phyloP scores from a whole-genome alignment of 192 early-diverging fungal species.

The Chytriomyces sp. region DNA sequence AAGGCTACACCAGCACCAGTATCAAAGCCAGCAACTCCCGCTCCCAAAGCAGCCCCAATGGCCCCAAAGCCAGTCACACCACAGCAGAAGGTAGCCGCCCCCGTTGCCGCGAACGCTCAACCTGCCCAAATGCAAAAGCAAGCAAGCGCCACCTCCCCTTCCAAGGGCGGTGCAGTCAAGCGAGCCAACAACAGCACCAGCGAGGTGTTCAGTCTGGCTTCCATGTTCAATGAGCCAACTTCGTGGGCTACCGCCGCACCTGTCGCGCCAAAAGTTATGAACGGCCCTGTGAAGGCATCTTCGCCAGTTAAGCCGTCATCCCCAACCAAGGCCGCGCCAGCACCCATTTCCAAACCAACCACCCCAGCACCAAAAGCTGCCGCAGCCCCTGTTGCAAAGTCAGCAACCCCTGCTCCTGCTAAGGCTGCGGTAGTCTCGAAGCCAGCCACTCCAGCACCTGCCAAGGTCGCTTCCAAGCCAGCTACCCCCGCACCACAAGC shows the following conservation, averaged over 20 bases:
- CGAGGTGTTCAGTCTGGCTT: conserved; percentile 26
- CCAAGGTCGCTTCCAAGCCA: neutral
- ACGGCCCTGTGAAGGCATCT: neutral
- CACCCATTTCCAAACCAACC: neutral
- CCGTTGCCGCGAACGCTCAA: neutral
- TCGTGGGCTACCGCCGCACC: conserved; percentile 15
- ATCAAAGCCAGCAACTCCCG: neutral
- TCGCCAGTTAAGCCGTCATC: neutral
- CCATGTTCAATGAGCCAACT: conserved; percentile 25
- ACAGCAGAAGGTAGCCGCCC: neutral
- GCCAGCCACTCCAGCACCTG: neutral
- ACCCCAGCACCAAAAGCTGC: conserved; percentile 17
- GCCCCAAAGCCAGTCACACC: neutral
- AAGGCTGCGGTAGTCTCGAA: neutral
- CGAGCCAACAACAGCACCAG: conserved; percentile 1
- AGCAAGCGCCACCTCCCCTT: neutral
- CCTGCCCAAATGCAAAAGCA: neutral
- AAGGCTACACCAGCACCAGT: neutral
- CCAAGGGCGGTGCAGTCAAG: neutral
- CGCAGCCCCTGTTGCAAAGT: neutral
- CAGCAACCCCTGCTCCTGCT: neutral
- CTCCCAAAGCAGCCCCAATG: neutral
- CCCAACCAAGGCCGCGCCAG: neutral
- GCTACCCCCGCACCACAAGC: neutral
- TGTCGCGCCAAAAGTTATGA: conserved; percentile 4